Evolutionary conservation across 2,329 filamentous ascomycete species (phyloP), one percentile per base, ranked within the genome.

Genomic region (Alternaria atra): DNA sequence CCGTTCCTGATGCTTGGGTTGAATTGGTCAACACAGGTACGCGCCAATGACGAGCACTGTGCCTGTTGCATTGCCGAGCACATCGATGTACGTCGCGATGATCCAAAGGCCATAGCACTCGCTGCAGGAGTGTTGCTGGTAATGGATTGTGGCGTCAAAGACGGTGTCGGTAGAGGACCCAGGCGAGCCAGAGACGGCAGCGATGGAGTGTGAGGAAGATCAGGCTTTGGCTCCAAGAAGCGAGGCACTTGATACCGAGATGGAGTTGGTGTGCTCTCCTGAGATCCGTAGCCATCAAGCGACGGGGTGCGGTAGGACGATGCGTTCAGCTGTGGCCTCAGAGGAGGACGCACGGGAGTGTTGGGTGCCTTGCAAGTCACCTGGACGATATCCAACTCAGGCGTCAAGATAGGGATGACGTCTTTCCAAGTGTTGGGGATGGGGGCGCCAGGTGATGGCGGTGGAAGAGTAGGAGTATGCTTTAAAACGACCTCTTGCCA

Each of bases 401-500:
- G 85, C 15, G 85, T 87, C 62, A 89, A 80, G 35, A 79, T 74
- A 3, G 85, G 86, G 34, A 89, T 82, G 58, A 89, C 79, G 23
- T 77, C 70, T 68, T 79, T 82, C 82, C 82, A 84, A 46, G 73
- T 77, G 68, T 77, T 78, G 23, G 71, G 71, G 37, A 75, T 73
- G 74, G 66, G 65, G 42, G 69, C 74, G 55, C 78, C 77, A n/a
- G 78, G 76, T 37, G 77, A 78, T 9, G 78, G 61, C 52, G 80
- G 77, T 20, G 80, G 80, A 43, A 83, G 80, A 15, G 81, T 82
- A 20, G 93, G 91, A 13, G 91, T 94, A 73, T 93, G 91, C 79
- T 91, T 92, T 67, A 97, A 83, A 54, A 98, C 92, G 65, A 97
- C 90, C 65, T 97, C 92, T 44, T 93, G 94, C 95, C 95, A 99